These are phyloP conservation scores for Trifolium pratense DNA, from an alignment of 306 rosid genomes.

Conservation along the genomic window DNA sequence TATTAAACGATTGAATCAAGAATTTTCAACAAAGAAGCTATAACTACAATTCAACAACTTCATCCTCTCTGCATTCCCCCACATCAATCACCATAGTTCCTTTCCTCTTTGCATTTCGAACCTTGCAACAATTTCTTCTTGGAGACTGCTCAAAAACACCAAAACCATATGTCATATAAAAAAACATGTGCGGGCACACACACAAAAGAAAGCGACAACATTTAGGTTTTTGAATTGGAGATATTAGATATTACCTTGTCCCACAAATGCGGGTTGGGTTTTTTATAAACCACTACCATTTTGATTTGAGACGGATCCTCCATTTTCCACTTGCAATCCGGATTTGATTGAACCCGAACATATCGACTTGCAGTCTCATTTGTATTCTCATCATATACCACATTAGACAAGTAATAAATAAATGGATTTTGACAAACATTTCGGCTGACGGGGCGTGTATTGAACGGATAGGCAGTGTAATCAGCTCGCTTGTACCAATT, in stretches of 20 bases:
- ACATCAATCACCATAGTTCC: conserved; percentile 58
- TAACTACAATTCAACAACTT: conserved; percentile 53
- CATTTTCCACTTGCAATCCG: conserved; percentile 64
- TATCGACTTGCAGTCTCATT: conserved; percentile 50
- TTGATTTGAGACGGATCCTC: conserved; percentile 58
- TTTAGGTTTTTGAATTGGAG: neutral
- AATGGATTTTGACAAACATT: conserved; percentile 64
- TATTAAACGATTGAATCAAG: conserved; percentile 4
- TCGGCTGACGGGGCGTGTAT: conserved; percentile 55
- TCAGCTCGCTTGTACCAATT: conserved; percentile 68
- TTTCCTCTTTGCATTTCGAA: conserved; percentile 46
- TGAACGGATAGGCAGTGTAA: conserved; percentile 55
- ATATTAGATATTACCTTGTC: conserved; percentile 56
- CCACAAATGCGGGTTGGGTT: conserved; percentile 61
- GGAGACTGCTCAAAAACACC: conserved; percentile 57
- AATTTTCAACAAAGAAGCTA: conserved; percentile 23
- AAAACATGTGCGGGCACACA: no score
- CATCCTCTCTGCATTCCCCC: conserved; percentile 62
- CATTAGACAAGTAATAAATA: conserved; percentile 53
- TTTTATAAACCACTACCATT: conserved; percentile 52
- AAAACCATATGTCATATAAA: neutral
- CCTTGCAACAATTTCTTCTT: conserved; percentile 76
- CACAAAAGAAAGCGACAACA: neutral
- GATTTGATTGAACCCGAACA: conserved; percentile 28
- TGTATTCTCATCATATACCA: neutral